Evolutionary conservation across 2,329 filamentous ascomycete genomes (phyloP).

Genomic region (Aureobasidium sp.): DNA sequence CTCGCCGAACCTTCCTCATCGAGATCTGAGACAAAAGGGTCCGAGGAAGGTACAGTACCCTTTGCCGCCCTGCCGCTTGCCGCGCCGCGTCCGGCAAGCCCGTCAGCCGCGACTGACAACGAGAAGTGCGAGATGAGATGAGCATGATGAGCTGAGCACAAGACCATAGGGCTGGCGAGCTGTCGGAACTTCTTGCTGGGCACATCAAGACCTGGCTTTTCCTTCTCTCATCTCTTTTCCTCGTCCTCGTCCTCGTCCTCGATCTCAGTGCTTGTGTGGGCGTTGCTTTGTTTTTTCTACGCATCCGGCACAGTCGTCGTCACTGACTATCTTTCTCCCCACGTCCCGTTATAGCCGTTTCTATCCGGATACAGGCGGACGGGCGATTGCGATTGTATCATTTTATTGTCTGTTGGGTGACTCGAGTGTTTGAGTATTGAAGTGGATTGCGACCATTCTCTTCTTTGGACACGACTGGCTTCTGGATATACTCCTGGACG

Average conservation of each 20-base stretch:
- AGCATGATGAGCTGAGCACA: background rate
- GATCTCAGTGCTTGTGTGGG: background rate
- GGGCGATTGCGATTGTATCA: background rate
- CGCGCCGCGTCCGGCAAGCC: background rate
- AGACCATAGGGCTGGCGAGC: background rate
- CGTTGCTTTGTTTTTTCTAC: background rate
- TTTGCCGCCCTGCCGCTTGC: background rate
- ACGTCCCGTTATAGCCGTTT: conserved; percentile 3
- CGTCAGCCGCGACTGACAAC: background rate
- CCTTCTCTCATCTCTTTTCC: background rate
- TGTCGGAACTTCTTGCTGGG: background rate
- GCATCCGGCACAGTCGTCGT: background rate
- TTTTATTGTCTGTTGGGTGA: background rate
- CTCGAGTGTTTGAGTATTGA: background rate
- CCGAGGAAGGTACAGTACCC: background rate
- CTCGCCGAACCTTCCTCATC: too few relatives aligned
- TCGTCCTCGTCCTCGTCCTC: background rate
- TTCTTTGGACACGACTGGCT: background rate
- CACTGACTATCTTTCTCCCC: background rate
- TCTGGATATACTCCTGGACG: too few relatives aligned
- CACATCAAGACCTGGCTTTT: background rate
- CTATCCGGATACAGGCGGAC: background rate
- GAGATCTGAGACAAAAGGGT: too few relatives aligned
- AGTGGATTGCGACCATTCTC: background rate
- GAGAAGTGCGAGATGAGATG: background rate